Conservation (phyloP, 2,329 filamentous ascomycete genomes). For the Fusarium sp. region DNA sequence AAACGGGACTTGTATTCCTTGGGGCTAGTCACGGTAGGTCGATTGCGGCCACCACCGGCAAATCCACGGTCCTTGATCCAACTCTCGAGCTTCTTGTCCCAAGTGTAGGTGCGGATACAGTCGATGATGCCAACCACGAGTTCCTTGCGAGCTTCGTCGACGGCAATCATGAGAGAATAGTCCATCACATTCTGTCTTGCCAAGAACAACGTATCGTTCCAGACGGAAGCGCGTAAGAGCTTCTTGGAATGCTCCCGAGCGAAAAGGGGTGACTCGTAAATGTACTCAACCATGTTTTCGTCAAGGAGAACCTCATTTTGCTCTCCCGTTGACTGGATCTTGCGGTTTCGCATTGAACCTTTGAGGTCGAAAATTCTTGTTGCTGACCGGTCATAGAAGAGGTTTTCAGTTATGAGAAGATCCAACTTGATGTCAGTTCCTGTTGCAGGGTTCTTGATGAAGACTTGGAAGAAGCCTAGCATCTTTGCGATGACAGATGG, state of each 20-base stretch:
- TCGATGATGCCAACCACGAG: slow-evolving; percentile 98
- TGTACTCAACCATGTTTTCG: slow-evolving; percentile 99
- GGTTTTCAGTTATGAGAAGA: slow-evolving; percentile 93
- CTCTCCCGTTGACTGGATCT: slow-evolving; percentile 94
- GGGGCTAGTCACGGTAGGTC: slow-evolving; percentile 94
- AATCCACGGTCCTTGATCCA: slow-evolving; percentile 99
- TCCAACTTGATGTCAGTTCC: slow-evolving; percentile 95
- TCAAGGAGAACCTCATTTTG: slow-evolving; percentile 96
- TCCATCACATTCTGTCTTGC: slow-evolving; percentile 98
- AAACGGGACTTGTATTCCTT: slow-evolving; percentile 98
- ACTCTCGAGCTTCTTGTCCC: slow-evolving; percentile 99
- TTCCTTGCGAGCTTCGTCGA: slow-evolving; percentile 89
- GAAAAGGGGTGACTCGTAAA: slow-evolving; percentile 96
- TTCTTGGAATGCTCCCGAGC: slow-evolving; percentile 96
- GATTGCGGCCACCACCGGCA: slow-evolving; percentile 77
- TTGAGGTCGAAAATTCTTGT: slow-evolving; percentile 96
- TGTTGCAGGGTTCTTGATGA: slow-evolving; percentile 93
- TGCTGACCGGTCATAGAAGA: slow-evolving; percentile 94
- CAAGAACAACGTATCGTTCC: slow-evolving; percentile 97
- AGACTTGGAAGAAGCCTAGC: slow-evolving; percentile 97
- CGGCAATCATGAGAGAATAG: slow-evolving; percentile 97
- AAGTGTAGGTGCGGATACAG: slow-evolving; percentile 97
- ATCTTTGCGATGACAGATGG: slow-evolving; percentile 99
- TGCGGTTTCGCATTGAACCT: slow-evolving; percentile 97
- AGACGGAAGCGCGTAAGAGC: slow-evolving; percentile 87